Base-by-base conservation (phyloP, 225 moss, liverwort and hornwort species). In the Pseudoscleropodium purum region DNA sequence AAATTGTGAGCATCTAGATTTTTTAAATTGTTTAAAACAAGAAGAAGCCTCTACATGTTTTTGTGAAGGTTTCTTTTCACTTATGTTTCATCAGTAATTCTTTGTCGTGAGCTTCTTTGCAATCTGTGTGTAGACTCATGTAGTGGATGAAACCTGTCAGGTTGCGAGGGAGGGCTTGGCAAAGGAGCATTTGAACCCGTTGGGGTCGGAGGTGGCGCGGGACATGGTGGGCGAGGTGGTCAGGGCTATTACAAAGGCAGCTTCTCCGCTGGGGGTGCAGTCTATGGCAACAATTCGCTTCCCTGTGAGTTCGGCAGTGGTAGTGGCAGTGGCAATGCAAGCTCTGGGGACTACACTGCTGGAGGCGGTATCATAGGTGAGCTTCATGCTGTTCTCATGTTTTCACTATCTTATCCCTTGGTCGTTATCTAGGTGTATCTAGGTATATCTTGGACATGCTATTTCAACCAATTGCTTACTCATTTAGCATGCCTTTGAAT, bases 251-350 rank as follows among this genome's bases (percentile, higher is more conserved):
- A 94, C 84, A 96, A 96, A 85, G 99, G 97, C 65, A 97, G 93
- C 91, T 97, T 90, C 93, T 95, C 97, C 34, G 85, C 93, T 43
- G 99, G 99, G 85, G 99, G 99, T 59, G 59, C 15, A 83, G 86
- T 90, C 76, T 99, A 99, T 84, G 99, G 99, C 89, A 93, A 87
- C 63, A 75, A 90, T 47, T 90, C 91, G 36, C 90, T 99, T 86
- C 99, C 99, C 30, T 99, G 99, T 90, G 99, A 99, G 90, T 91
- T 99, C 79, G 99, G 99, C 80, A 99, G 99, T 79, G 99, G 99
- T 27, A 96, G 99, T 90, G 97, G 99, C 69, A 95, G 97, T 88
- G 97, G 97, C 80, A 96, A 95, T 92, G 95, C 95, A 90, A 97
- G 94, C 83, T 87, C 87, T 74, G 99, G 97, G 26, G 87, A 95